phyloP scores from a whole-genome alignment of 176 grass and related monocot genomes.

The Secale cereale region DNA sequence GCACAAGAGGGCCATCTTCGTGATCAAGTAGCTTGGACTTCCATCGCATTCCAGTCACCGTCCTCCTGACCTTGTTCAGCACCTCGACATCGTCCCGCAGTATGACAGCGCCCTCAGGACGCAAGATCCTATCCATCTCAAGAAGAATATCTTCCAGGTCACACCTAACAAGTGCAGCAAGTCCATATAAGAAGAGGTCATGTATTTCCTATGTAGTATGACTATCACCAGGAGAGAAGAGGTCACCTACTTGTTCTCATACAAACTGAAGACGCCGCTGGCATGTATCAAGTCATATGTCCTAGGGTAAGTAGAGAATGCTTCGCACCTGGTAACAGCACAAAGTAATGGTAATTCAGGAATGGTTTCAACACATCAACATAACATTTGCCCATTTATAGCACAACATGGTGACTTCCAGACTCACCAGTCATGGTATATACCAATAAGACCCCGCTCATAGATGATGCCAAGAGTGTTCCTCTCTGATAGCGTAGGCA shows the following conservation, averaged over 20 bases:
- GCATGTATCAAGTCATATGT: constrained; percentile 92
- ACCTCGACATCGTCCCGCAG: constrained; percentile 64
- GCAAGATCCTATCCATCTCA: constrained; percentile 93
- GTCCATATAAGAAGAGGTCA: background rate
- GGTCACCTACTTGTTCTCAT: constrained; percentile 65
- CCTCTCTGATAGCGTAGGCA: constrained; percentile 54
- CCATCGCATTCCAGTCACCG: constrained; percentile 62
- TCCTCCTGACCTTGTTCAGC: constrained; percentile 65
- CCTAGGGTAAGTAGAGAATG: constrained; percentile 88
- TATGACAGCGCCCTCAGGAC: constrained; percentile 78
- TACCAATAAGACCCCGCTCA: constrained; percentile 85
- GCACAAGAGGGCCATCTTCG: constrained; percentile 69
- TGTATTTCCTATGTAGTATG: background rate
- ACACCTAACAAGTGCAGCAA: constrained; percentile 41
- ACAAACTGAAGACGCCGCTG: constrained; percentile 66
- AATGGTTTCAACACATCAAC: constrained; percentile 17
- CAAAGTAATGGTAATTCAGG: constrained; percentile 1
- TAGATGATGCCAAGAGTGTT: constrained; percentile 70
- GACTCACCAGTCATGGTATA: constrained; percentile 92
- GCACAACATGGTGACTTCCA: background rate
- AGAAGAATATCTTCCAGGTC: constrained; percentile 71
- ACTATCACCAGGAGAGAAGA: constrained; percentile 10
- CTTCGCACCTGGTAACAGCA: constrained; percentile 59
- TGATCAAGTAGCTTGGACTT: constrained; percentile 89
- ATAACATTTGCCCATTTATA: constrained; percentile 1